Conservation (phyloP, 495 filamentous ascomycete species). For the Corynascus novoguineensis region DNA sequence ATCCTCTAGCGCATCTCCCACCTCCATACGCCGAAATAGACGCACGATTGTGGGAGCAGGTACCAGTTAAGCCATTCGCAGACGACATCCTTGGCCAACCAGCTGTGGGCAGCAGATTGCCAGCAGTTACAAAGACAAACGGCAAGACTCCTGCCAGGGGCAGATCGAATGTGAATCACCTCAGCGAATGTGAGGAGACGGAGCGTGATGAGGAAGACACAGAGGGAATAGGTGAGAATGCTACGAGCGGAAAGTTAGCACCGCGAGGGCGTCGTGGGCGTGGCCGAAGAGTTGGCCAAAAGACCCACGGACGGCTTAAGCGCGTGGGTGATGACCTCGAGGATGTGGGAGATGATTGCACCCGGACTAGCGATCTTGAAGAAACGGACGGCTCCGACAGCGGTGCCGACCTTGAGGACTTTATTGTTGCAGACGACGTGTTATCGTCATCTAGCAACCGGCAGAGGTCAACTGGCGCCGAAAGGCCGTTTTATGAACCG, state of each 20-base stretch:
- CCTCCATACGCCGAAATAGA: constrained; percentile 30
- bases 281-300: constrained; percentile 12
- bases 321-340: constrained; percentile 32
- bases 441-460: constrained; percentile 36
- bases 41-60: constrained; percentile 22
- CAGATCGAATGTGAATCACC: neutral
- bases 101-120: constrained; percentile 12
- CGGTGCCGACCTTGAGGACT: constrained; percentile 41
- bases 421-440: constrained; percentile 42
- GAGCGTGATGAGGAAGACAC: constrained; percentile 13
- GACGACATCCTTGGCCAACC: constrained; percentile 23
- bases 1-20: constrained; percentile 19
- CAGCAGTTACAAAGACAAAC: constrained; percentile 8
- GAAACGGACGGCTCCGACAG: constrained; percentile 42
- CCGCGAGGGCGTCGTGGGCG: constrained; percentile 1
- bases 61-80: constrained; percentile 32
- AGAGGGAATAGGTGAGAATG: constrained; percentile 16
- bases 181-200: constrained; percentile 13
- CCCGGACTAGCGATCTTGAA: constrained; percentile 43
- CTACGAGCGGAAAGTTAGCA: neutral
- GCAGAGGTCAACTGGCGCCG: constrained; percentile 27
- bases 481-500: constrained; percentile 32
- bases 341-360: constrained; percentile 46
- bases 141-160: constrained; percentile 4
- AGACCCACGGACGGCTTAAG: constrained; percentile 8